These are phyloP conservation scores for Hyphodiscus hymeniophilus DNA, from an alignment of 495 filamentous ascomycete species.

Conservation along the genomic window DNA sequence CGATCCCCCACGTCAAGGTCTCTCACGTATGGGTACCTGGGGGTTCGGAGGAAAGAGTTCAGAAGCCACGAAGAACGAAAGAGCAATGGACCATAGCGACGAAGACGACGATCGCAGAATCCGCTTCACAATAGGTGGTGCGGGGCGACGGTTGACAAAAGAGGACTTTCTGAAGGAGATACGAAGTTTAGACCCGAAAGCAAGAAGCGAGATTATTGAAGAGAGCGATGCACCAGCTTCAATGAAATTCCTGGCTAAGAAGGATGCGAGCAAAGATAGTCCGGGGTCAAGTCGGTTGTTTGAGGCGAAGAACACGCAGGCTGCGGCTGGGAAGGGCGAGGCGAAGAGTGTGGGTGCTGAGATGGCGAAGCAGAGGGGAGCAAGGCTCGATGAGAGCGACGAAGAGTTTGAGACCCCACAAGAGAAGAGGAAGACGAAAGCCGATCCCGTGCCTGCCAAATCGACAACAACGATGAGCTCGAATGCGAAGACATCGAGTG, in stretches of 20 bases:
- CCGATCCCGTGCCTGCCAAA: neutral
- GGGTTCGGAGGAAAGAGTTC: constrained; percentile 30
- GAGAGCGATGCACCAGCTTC: constrained; percentile 52
- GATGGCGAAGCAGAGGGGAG: constrained; percentile 12
- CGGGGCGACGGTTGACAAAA: constrained; percentile 74
- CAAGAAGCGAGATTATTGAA: constrained; percentile 62
- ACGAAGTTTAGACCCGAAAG: constrained; percentile 67
- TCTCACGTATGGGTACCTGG: constrained; percentile 38
- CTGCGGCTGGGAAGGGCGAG: neutral
- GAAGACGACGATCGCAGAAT: constrained; percentile 69
- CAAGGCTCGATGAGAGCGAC: constrained; percentile 1
- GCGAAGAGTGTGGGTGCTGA: constrained; percentile 4
- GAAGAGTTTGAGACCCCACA: constrained; percentile 3
- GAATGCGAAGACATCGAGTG: neutral
- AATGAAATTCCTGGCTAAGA: constrained; percentile 48
- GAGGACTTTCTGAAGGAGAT: constrained; percentile 85
- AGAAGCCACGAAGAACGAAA: constrained; percentile 26
- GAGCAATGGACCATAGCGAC: constrained; percentile 37
- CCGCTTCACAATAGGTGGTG: constrained; percentile 75
- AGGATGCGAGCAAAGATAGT: constrained; percentile 23
- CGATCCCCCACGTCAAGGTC: constrained; percentile 14
- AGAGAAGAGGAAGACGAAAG: neutral
- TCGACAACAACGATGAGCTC: no score
- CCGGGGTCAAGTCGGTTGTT: constrained; percentile 15
- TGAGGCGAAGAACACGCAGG: constrained; percentile 3